These are phyloP conservation scores for Phytophthora nicotianae DNA, from an alignment of 352 stramenopile species.

Conservation along the genomic window DNA sequence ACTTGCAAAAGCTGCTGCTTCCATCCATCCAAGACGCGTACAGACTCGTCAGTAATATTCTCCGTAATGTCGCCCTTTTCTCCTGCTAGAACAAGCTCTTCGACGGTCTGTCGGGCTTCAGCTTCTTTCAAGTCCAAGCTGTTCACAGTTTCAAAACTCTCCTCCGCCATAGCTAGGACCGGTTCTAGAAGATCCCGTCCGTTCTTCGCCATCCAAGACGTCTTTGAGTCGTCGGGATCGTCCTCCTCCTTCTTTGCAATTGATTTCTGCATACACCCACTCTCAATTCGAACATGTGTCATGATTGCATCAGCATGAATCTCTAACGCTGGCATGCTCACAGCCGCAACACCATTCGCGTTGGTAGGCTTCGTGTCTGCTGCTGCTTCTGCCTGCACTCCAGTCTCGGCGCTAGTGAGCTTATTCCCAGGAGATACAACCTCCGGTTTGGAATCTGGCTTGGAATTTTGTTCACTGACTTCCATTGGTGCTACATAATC, in stretches of 20 bases:
- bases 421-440: slow-evolving; percentile 9
- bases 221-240: slow-evolving; percentile 28
- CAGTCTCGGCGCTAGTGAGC: slow-evolving; percentile 6
- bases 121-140: slow-evolving; percentile 74
- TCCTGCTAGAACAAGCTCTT: slow-evolving; percentile 55
- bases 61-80: slow-evolving; percentile 32
- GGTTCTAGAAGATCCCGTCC: slow-evolving; percentile 56
- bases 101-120: slow-evolving; percentile 56
- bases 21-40: slow-evolving; percentile 76
- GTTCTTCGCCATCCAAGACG: slow-evolving; percentile 31
- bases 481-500: background rate
- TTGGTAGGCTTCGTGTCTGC: slow-evolving; percentile 13
- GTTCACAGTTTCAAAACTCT: slow-evolving; percentile 67
- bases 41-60: slow-evolving; percentile 65
- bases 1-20: slow-evolving; percentile 61
- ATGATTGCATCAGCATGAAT: slow-evolving; percentile 57
- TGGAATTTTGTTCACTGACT: slow-evolving; percentile 4
- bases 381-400: background rate
- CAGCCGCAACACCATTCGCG: slow-evolving; percentile 11
- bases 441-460: slow-evolving; percentile 12
- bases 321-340: slow-evolving; percentile 27
- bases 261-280: slow-evolving; percentile 64
- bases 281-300: slow-evolving; percentile 72
- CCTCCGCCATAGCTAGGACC: slow-evolving; percentile 64
- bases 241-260: slow-evolving; percentile 33